Conservation (phyloP, 352 stramenopile genomes). For the Phytophthora sp. region DNA sequence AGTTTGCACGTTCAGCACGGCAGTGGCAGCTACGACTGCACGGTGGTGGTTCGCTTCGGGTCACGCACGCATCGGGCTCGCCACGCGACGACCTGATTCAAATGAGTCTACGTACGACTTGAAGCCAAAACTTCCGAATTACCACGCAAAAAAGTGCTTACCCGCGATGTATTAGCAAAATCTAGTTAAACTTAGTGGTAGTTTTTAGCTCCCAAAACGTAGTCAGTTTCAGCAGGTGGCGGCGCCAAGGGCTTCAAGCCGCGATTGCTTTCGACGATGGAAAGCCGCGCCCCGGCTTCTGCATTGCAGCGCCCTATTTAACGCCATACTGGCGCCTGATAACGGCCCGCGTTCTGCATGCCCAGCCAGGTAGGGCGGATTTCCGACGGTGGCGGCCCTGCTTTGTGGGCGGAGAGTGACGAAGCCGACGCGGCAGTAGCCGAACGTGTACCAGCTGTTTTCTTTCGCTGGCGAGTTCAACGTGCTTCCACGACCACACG, state of each 20-base stretch:
- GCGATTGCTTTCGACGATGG: conserved; percentile 8
- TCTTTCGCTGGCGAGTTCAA: conserved; percentile 24
- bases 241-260: conserved; percentile 2
- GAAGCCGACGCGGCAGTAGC: conserved; percentile 27
- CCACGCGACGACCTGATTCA: too few relatives aligned
- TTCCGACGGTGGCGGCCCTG: conserved; percentile 19
- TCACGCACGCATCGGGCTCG: too few relatives aligned
- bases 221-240: conserved; percentile 17
- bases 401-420: conserved; percentile 20
- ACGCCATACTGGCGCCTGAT: conserved; percentile 14
- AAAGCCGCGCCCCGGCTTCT: conserved; percentile 11
- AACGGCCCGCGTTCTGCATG: conserved; percentile 21
- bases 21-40: too few relatives aligned
- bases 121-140: too few relatives aligned
- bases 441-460: conserved; percentile 27
- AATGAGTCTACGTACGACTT: neutral
- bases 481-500: conserved; percentile 22
- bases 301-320: conserved; percentile 9
- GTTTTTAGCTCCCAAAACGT: conserved; percentile 10
- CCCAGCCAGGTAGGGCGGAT: neutral
- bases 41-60: too few relatives aligned
- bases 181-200: conserved; percentile 31
- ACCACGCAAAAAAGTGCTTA: conserved; percentile 10
- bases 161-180: conserved; percentile 26
- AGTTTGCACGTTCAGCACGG: too few relatives aligned